Evolutionary conservation across 1,284 basidiomycete species (phyloP).

Genomic region (Tausonia pullulans): DNA sequence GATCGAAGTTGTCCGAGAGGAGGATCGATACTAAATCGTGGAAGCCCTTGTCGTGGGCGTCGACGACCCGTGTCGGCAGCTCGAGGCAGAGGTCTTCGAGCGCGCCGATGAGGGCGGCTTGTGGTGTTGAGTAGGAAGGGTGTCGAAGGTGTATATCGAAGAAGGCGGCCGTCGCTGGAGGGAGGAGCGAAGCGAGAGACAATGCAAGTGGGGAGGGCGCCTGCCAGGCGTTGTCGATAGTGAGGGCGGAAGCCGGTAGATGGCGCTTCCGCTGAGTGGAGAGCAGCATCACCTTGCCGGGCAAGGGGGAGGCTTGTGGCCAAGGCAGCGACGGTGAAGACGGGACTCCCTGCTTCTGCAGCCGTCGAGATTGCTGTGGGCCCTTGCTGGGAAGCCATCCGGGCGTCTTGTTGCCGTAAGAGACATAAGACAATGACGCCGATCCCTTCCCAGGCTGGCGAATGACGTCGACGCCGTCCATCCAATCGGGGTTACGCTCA

Average conservation of each 20-base stretch:
- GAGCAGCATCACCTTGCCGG: no score
- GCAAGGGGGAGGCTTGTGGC: not conserved
- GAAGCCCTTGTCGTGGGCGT: constrained; percentile 18
- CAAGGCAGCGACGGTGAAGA: not conserved
- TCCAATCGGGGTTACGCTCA: no score
- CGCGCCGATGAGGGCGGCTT: constrained; percentile 2
- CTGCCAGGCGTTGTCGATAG: constrained; percentile 1
- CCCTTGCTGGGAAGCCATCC: no score
- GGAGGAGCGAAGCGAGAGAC: not conserved
- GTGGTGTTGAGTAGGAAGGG: not conserved
- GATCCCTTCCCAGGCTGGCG: not conserved
- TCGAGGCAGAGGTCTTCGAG: not conserved
- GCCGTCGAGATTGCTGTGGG: not conserved
- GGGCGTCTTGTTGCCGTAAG: not conserved
- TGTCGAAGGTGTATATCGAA: constrained; percentile 1
- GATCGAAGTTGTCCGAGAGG: constrained; percentile 20
- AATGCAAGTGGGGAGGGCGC: not conserved
- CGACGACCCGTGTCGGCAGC: not conserved
- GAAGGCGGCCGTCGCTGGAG: not conserved
- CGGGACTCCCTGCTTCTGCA: not conserved
- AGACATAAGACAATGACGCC: not conserved
- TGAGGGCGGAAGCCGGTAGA: not conserved
- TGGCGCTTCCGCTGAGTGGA: no score
- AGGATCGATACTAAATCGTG: constrained; percentile 13
- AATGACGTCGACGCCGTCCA: no score